phyloP scores from a whole-genome alignment of 2,329 filamentous ascomycete species.

The Aspergillus pseudoterreus region DNA sequence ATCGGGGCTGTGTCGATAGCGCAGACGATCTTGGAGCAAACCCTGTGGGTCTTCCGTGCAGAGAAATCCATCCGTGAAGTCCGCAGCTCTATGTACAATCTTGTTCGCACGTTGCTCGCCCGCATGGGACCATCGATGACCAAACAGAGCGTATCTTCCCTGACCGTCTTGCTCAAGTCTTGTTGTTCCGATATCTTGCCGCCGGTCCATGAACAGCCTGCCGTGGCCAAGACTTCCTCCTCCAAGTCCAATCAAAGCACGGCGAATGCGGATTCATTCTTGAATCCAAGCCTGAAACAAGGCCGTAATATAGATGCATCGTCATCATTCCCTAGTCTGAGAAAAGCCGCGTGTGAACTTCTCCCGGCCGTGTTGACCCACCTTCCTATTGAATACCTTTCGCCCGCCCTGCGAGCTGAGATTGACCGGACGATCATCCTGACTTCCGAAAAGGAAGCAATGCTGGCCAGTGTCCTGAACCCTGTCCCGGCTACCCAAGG shows the following conservation, averaged over 20 bases:
- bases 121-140: slow-evolving; percentile 63
- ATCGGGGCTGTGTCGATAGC: slow-evolving; percentile 57
- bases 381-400: slow-evolving; percentile 63
- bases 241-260: slow-evolving; percentile 32
- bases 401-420: slow-evolving; percentile 67
- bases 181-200: slow-evolving; percentile 73
- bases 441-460: slow-evolving; percentile 63
- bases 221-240: slow-evolving; percentile 26
- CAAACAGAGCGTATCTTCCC: slow-evolving; percentile 61
- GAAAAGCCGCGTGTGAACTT: slow-evolving; percentile 57
- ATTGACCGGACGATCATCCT: slow-evolving; percentile 80
- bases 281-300: slow-evolving; percentile 46
- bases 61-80: slow-evolving; percentile 51
- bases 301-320: slow-evolving; percentile 16
- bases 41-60: slow-evolving; percentile 64
- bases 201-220: slow-evolving; percentile 35
- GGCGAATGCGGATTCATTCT: slow-evolving; percentile 68
- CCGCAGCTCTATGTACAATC: slow-evolving; percentile 58
- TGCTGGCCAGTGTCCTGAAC: slow-evolving; percentile 79
- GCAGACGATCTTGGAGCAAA: slow-evolving; percentile 66
- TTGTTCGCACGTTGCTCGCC: slow-evolving; percentile 57
- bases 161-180: slow-evolving; percentile 60
- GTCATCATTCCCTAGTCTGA: slow-evolving; percentile 41
- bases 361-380: slow-evolving; percentile 60
- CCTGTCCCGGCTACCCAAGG: slow-evolving; percentile 64